Percentiles rank a stretch among this genome's conserved stretches.
phyloP scores from a whole-genome alignment of 2,329 filamentous ascomycete genomes.

The Phaeosphaeriaceae sp. region DNA sequence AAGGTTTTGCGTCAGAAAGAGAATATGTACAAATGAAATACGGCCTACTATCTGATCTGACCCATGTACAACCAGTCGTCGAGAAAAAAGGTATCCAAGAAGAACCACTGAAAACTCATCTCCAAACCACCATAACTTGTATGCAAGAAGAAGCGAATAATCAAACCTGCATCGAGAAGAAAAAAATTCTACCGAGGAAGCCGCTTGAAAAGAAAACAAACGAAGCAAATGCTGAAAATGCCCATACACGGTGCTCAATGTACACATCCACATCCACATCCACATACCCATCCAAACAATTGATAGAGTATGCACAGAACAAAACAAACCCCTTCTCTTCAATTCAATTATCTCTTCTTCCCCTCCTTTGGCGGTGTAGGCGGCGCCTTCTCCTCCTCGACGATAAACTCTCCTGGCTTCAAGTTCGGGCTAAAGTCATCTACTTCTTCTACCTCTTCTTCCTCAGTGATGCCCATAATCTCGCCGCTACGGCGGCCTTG shows the following conservation, averaged over 20 bases:
- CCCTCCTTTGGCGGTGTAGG: constrained; percentile 12
- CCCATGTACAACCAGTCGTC: not conserved
- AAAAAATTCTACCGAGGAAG: not conserved
- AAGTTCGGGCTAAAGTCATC: constrained; percentile 63
- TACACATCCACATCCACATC: not conserved
- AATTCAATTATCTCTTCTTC: not conserved
- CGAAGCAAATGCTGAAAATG: not conserved
- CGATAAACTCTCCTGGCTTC: constrained; percentile 41
- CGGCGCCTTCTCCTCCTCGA: constrained; percentile 19
- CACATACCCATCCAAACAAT: not conserved
- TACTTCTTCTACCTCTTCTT: constrained; percentile 61
- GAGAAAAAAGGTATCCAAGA: constrained; percentile 1
- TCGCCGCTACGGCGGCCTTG: constrained; percentile 74
- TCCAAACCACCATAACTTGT: too few species aligned
- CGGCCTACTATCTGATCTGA: not conserved
- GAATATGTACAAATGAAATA: not conserved
- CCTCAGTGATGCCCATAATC: constrained; percentile 65
- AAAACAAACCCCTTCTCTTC: not conserved
- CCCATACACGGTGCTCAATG: not conserved
- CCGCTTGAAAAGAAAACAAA: not conserved
- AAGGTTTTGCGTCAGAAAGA: too few species aligned
- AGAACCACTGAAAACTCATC: not conserved
- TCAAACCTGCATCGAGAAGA: too few species aligned
- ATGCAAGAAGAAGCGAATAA: constrained; percentile 1
- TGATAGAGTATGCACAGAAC: not conserved